Percentiles rank a stretch among this genome's conserved stretches.
phyloP scores from a whole-genome alignment of 345 rosid species.

The Camelina hispida region DNA sequence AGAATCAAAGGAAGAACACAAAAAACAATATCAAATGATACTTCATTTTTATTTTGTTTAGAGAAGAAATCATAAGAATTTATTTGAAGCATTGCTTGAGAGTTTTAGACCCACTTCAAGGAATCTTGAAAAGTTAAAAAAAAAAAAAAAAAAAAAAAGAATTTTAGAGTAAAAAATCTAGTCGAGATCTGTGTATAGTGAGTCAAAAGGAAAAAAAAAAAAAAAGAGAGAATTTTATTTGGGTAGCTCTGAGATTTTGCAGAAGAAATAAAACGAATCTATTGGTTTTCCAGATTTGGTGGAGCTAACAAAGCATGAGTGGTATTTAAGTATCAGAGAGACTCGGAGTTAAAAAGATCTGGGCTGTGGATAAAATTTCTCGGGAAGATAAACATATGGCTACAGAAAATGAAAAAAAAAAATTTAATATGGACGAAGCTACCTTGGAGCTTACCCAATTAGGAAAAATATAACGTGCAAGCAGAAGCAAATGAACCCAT shows the following conservation, averaged over 20 bases:
- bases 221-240: background rate
- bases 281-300: conserved; percentile 44
- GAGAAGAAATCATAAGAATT: conserved; percentile 31
- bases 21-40: conserved; percentile 25
- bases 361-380: conserved; percentile 40
- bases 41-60: conserved; percentile 29
- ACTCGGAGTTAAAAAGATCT: conserved; percentile 44
- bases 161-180: conserved; percentile 29
- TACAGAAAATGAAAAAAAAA: conserved; percentile 11
- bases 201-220: conserved; percentile 18
- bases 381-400: conserved; percentile 45
- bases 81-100: conserved; percentile 26
- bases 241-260: conserved; percentile 16
- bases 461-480: conserved; percentile 42
- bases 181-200: conserved; percentile 32
- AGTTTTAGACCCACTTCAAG: conserved; percentile 39
- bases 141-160: too few relatives aligned
- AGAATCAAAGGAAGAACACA: conserved; percentile 33
- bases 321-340: conserved; percentile 35
- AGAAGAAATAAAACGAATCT: conserved; percentile 31
- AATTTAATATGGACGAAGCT: conserved; percentile 28
- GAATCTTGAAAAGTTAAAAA: conserved; percentile 37
- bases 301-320: conserved; percentile 35
- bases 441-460: conserved; percentile 47
- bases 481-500: conserved; percentile 37